phyloP scores from a whole-genome alignment of 2,329 filamentous ascomycete species.

The Thelonectria olida region DNA sequence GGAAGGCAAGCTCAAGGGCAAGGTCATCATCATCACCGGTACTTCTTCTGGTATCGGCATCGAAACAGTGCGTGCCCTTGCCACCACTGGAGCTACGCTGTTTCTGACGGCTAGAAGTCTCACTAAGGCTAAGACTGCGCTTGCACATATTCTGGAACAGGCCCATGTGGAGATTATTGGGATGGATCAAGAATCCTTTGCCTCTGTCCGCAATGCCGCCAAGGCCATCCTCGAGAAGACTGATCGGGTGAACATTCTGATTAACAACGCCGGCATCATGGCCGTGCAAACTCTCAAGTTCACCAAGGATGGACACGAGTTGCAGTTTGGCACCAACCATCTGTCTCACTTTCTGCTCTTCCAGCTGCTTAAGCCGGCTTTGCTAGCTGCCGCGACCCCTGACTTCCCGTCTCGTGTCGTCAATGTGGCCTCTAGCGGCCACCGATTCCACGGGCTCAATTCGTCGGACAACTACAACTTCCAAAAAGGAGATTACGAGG shows the following conservation, averaged over 20 bases:
- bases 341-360: conserved; percentile 29
- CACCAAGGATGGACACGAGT: conserved; percentile 26
- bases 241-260: conserved; percentile 24
- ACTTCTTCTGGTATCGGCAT: conserved; percentile 49
- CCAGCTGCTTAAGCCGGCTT: conserved; percentile 13
- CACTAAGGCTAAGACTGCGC: conserved; percentile 43
- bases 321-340: conserved; percentile 32
- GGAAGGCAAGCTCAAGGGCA: conserved; percentile 40
- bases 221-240: background rate
- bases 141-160: conserved; percentile 26
- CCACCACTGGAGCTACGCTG: conserved; percentile 48
- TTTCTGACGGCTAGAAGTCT: conserved; percentile 48
- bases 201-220: conserved; percentile 3
- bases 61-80: conserved; percentile 49
- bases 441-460: background rate
- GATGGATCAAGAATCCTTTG: conserved; percentile 12
- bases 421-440: background rate
- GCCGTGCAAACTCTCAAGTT: conserved; percentile 10
- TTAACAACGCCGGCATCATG: conserved; percentile 40
- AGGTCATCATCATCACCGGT: conserved; percentile 50
- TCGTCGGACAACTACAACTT: conserved; percentile 28
- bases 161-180: conserved; percentile 3
- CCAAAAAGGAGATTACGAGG: conserved; percentile 31
- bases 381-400: conserved; percentile 3
- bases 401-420: conserved; percentile 15